A percentile compares a stretch with the other conserved stretches of the same genome.
Evolutionary conservation across 208 protist species (phyloP).

Genomic region (Leishmania arabica): DNA sequence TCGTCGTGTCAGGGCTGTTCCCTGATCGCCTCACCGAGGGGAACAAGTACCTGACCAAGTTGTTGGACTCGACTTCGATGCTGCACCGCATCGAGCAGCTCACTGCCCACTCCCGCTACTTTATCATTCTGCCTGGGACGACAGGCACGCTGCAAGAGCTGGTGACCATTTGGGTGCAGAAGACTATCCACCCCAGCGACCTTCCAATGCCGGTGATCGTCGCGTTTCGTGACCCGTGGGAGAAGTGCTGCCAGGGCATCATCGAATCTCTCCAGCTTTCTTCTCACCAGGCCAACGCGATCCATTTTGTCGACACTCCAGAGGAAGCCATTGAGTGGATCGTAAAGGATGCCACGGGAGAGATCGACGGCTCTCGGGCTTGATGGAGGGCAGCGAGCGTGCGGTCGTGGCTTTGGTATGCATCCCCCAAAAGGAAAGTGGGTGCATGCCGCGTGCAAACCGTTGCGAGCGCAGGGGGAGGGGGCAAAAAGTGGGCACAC

Average conservation of each 20-base stretch:
- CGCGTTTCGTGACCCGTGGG: conserved; percentile 72
- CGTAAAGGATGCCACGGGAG: conserved; percentile 31
- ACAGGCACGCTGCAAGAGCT: conserved; percentile 73
- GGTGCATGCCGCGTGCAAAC: not conserved
- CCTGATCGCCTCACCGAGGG: conserved; percentile 51
- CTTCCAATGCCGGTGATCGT: conserved; percentile 53
- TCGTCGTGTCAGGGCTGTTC: conserved; percentile 55
- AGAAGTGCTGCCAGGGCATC: conserved; percentile 48
- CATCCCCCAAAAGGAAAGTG: not conserved
- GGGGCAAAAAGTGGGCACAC: not conserved
- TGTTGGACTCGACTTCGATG: conserved; percentile 46
- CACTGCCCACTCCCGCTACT: conserved; percentile 60
- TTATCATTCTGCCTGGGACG: conserved; percentile 65
- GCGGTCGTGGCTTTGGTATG: not conserved
- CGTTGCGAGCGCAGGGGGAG: not conserved
- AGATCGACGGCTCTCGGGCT: conserved; percentile 5
- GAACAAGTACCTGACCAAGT: conserved; percentile 61
- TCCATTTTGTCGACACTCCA: conserved; percentile 67
- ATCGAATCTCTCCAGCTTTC: conserved; percentile 38
- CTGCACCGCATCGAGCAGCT: conserved; percentile 69
- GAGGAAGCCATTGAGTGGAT: conserved; percentile 61
- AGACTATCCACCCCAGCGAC: conserved; percentile 35
- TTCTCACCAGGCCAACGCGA: conserved; percentile 25
- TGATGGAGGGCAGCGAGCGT: not conserved
- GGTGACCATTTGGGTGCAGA: conserved; percentile 60